Conservation (phyloP, 2,329 filamentous ascomycete species). For the Colletotrichum paranaense region DNA sequence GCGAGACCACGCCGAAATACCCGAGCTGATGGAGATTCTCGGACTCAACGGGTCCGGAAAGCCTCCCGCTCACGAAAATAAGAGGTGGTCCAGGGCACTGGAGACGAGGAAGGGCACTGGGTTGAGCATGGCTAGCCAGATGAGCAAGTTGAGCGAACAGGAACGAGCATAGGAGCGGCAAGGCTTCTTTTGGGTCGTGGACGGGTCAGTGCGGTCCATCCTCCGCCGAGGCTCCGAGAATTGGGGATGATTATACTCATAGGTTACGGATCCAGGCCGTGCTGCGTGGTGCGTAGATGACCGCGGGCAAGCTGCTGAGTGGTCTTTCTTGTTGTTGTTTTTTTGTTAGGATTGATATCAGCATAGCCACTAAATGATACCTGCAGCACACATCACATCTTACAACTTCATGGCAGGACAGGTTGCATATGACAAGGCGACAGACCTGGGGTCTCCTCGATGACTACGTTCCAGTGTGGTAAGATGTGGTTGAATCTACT, state of each 20-base stretch:
- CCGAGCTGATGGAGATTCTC: conserved; percentile 72
- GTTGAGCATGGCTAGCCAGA: conserved; percentile 60
- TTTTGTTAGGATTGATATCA: background rate
- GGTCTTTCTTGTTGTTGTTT: background rate
- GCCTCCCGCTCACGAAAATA: conserved; percentile 49
- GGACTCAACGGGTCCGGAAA: conserved; percentile 61
- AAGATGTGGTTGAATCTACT: background rate
- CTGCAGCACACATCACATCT: background rate
- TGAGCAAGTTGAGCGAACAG: conserved; percentile 54
- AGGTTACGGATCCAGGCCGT: background rate
- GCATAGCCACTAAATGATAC: conserved; percentile 32
- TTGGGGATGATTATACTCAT: background rate
- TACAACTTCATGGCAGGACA: background rate
- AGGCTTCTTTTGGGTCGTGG: conserved; percentile 17
- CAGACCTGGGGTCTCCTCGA: background rate
- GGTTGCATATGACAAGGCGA: background rate
- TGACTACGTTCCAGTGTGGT: background rate
- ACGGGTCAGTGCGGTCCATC: conserved; percentile 11
- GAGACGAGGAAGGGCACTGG: conserved; percentile 65
- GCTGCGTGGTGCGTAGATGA: background rate
- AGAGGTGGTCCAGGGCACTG: conserved; percentile 60
- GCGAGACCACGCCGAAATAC: conserved; percentile 80
- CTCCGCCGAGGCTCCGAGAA: background rate
- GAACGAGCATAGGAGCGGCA: conserved; percentile 21
- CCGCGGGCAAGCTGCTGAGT: background rate